Evolutionary conservation across 2,329 filamentous ascomycete genomes (phyloP), one percentile per base, ranked within the genome.

Genomic region (Didymella glomerata): DNA sequence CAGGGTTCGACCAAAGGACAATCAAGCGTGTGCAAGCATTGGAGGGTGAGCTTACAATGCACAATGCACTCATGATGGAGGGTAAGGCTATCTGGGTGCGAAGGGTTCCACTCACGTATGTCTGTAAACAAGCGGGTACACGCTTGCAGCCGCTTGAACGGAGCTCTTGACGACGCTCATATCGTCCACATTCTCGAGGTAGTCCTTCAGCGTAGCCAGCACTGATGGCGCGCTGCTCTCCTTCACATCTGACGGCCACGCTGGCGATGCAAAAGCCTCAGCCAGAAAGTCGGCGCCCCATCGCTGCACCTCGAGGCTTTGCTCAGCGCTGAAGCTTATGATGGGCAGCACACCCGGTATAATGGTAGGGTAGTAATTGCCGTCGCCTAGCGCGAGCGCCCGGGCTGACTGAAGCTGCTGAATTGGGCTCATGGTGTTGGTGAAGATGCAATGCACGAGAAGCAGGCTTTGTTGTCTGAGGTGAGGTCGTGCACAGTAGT

Each of bases 261-360:
- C 87, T n/a, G 96, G 95, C 60, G 92, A 96, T 57, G 95, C 90
- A 80, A 99, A 98, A 2, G 93, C 93, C 81, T 99, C 95, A 56
- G 94, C 93, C 42, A 99, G 83, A 74, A 99, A 99, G 62, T 97
- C 93, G 63, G 93, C 90, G 25, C 94, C 95, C 95, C 95, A 99
- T 89, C 93, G 84, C 78, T 93, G 90, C 71, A 98, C 82, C 78
- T 96, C 92, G 56, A 97, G 80, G 61, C 65, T 70, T 44, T 75
- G 70, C 46, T 87, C 85, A 64, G 91, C 85, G 65, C 85, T 84
- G 50, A 90, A 86, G 61, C 89, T 88, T 77, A 97, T 91, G 71
- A 98, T 93, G 55, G 93, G 93, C n/a, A 98, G 82, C 63, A 98
- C 92, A 47, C 92, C 93, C 73, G 92, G 91, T 63, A 99, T 89